Evolutionary conservation across 371 early-diverging fungal species (phyloP), one percentile per base, ranked within the genome.

Genomic region (Catenaria anguillulae): DNA sequence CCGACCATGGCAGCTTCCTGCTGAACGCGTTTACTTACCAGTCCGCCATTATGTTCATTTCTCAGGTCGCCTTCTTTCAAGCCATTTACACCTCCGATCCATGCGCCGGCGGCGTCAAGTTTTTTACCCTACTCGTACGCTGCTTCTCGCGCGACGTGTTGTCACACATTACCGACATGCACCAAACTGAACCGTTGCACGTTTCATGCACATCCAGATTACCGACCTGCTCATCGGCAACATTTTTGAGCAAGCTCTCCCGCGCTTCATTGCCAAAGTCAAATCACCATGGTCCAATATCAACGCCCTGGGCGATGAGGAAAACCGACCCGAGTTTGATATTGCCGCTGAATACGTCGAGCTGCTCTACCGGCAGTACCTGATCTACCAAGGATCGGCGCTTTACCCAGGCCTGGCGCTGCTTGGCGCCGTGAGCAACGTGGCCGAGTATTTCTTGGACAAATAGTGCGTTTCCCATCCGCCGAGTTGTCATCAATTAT

Each of bases 41-140:
- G n/a, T n/a, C n/a, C n/a, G n/a, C n/a, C n/a, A n/a, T n/a, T n/a
- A n/a, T n/a, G n/a, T n/a, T n/a, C n/a, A n/a, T n/a, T n/a, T n/a
- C n/a, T 31, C n/a, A 8, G n/a, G 21, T 58, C 10, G 58, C 58
- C 43, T 58, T 58, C 43, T 58, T 26, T 36, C 33, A 33, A 21
- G 58, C 58, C 10, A 29, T 58, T 3, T 36, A 58, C 43, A 17
- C 10, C 24, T 15, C 58, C 29, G 58, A 58, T 23, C 10, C 26
- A 10, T 58, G 58, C 31, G 19, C 36, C 19, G 58, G 58, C 43
- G 58, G 58, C 43, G 36, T 40, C 58, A 58, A 58, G 42, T 58
- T 58, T 24, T n/a, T 36, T 10, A 58, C 58, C 15, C 43, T 58
- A 19, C 24, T 58, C 26, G 55, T 55, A 5, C 40, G 40, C 17